Conservation (phyloP, 257 asterid species). For the Oldenlandia corymbosa region DNA sequence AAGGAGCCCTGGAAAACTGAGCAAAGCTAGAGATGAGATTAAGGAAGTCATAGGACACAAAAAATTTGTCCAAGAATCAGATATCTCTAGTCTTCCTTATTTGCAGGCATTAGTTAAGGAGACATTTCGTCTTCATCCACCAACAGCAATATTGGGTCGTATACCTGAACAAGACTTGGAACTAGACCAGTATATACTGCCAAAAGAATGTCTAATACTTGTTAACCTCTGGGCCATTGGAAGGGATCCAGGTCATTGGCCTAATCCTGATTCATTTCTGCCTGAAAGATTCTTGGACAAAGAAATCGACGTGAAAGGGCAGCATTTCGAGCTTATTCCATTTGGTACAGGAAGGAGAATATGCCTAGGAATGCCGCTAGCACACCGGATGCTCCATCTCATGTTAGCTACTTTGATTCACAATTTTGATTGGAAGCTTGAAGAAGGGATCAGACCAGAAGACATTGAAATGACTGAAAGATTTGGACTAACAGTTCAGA, state of each 20-base stretch:
- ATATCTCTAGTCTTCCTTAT: conserved; percentile 24
- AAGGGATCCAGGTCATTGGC: conserved; percentile 27
- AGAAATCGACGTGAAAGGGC: conserved; percentile 22
- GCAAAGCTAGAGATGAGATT: conserved; percentile 13
- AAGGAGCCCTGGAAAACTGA: conserved; percentile 11
- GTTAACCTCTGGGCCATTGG: conserved; percentile 41
- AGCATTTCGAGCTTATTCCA: conserved; percentile 37
- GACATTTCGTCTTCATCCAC: conserved; percentile 39
- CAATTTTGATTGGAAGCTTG: conserved; percentile 33
- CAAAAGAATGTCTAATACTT: conserved; percentile 23
- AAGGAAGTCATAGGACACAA: conserved; percentile 11
- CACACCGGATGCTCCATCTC: conserved; percentile 34
- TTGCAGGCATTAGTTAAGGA: conserved; percentile 39
- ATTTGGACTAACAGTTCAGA: conserved; percentile 29
- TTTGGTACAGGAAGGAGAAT: conserved; percentile 41
- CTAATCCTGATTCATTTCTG: conserved; percentile 21
- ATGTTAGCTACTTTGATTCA: conserved; percentile 29
- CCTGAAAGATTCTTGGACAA: conserved; percentile 35
- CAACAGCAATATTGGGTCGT: conserved; percentile 27
- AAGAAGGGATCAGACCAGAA: conserved; percentile 3
- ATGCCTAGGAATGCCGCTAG: conserved; percentile 39
- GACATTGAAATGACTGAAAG: conserved; percentile 30
- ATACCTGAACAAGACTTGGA: conserved; percentile 20
- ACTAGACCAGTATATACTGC: conserved; percentile 27
- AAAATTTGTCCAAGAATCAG: conserved; percentile 22